Evolutionary conservation across 495 filamentous ascomycete genomes (phyloP).

Genomic region (Bathelium albidoporum): DNA sequence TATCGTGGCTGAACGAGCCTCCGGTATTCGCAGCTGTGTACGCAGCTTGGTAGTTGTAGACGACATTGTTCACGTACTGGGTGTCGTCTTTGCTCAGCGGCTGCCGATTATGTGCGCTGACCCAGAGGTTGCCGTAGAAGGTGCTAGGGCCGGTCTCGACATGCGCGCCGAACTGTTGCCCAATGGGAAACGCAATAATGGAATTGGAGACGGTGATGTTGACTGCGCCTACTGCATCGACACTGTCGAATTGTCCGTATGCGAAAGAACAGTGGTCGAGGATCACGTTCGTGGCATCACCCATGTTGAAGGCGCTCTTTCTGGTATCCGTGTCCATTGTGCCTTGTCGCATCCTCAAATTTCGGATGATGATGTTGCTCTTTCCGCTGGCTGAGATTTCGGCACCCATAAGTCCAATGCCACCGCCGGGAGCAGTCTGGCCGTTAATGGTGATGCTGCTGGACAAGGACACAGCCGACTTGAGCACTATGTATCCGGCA

Average conservation of each 20-base stretch:
- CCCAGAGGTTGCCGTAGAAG: conserved; percentile 31
- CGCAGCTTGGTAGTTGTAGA: conserved; percentile 34
- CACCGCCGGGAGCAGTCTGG: conserved; percentile 33
- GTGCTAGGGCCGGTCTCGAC: conserved; percentile 21
- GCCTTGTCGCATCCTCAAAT: conserved; percentile 34
- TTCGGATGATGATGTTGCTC: conserved; percentile 32
- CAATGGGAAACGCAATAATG: conserved; percentile 31
- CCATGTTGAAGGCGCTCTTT: conserved; percentile 34
- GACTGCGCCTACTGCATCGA: conserved; percentile 31
- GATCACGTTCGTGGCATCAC: conserved; percentile 31
- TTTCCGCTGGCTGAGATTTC: conserved; percentile 30
- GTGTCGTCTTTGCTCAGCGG: conserved; percentile 20
- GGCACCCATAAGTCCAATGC: conserved; percentile 31
- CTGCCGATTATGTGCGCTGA: conserved; percentile 22
- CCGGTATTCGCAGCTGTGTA: conserved; percentile 33
- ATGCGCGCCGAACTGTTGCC: conserved; percentile 31
- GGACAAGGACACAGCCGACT: conserved; percentile 26
- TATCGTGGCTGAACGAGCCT: conserved; percentile 29
- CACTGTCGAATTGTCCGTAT: conserved; percentile 31
- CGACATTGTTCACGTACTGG: conserved; percentile 35
- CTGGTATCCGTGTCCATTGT: conserved; percentile 27
- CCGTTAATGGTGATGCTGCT: conserved; percentile 32
- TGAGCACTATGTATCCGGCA: conserved; percentile 31
- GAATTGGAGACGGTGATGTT: conserved; percentile 35
- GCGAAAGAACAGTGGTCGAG: conserved; percentile 33